Base-by-base conservation (phyloP, 108 stramenopile genomes). In the Bacterosira constricta region DNA sequence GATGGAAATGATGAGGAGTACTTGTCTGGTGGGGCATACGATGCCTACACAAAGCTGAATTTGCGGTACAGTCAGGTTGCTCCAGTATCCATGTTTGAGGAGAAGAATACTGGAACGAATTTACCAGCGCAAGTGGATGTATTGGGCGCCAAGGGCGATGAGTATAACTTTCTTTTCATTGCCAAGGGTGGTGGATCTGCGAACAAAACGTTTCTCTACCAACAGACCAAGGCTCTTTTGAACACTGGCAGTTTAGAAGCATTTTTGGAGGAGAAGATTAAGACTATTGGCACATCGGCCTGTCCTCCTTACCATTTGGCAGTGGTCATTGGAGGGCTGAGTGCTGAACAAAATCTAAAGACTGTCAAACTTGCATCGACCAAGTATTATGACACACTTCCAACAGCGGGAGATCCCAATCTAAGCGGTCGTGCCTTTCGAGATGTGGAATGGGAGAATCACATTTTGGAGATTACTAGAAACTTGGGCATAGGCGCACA, bases 161-260 rank as follows among this genome's bases (percentile, higher is more conserved):
- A 89, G 68, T 98, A 98, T 77, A 75, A 92, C 61, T 98, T 98
- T 59, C 74, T 92, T 51, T 98, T 97, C 66, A 96, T 98, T 56
- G 97, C 97, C 73, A 98, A 98, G 83, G 97, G 97, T 18, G 97
- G 97, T 29, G 97, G 97, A 11, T 91, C 90, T 31, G 97, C 97
- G 20, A 98, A 98, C 84, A 98, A 98, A 71, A 96, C 97, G 10
- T 98, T 96, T 72, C 64, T 98, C 50, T 97, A 94, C 67, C 97
- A 98, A 68, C 96, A 96, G 80, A 98, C 97, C 46, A 98, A 98
- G 78, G 95, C 96, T 0, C 74, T 98, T 17, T 62, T 98, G 53
- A 98, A 98, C 46, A 68, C 90, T 3, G 92, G 91, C 20, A 83
- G 89, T 47, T 76, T 98, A 17, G 91, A 95, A 77, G 29, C 85